A percentile compares a stretch with the other conserved stretches of the same genome.
These are phyloP conservation scores for Cytospora paraplurivora DNA, from an alignment of 2,329 filamentous ascomycete species.

Conservation along the genomic window DNA sequence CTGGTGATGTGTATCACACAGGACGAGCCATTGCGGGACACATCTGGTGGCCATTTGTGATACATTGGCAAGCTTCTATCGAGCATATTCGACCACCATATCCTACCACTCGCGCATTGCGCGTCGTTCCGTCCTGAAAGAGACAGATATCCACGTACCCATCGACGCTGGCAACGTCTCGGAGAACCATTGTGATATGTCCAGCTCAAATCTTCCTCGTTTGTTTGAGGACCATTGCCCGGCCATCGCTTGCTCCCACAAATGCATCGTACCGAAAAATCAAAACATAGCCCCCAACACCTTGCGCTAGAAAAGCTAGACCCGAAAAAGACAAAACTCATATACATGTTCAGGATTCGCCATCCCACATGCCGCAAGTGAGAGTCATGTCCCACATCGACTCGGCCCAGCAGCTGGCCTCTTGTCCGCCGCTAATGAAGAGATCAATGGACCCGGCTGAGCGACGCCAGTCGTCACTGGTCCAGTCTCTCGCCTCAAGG, in stretches of 20 bases:
- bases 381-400: conserved; percentile 6
- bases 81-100: neutral
- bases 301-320: conserved; percentile 19
- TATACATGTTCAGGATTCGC: neutral
- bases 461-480: neutral
- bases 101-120: neutral
- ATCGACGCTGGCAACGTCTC: conserved; percentile 1
- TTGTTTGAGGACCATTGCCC: neutral
- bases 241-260: neutral
- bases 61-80: too few relatives aligned
- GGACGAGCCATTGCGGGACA: too few relatives aligned
- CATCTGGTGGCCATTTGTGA: too few relatives aligned
- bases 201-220: neutral
- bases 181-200: neutral
- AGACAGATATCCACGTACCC: neutral
- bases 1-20: too few relatives aligned
- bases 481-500: neutral
- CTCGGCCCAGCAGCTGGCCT: conserved; percentile 5
- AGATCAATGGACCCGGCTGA: neutral
- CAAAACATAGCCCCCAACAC: conserved; percentile 13
- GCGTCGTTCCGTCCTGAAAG: neutral
- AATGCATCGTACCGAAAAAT: conserved; percentile 2
- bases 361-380: neutral
- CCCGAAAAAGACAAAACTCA: neutral
- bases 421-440: conserved; percentile 8